Percentiles rank a stretch among this genome's conserved stretches.
Evolutionary conservation across 192 early-diverging fungal species (phyloP).

Genomic region (Backusella tarrabulga): DNA sequence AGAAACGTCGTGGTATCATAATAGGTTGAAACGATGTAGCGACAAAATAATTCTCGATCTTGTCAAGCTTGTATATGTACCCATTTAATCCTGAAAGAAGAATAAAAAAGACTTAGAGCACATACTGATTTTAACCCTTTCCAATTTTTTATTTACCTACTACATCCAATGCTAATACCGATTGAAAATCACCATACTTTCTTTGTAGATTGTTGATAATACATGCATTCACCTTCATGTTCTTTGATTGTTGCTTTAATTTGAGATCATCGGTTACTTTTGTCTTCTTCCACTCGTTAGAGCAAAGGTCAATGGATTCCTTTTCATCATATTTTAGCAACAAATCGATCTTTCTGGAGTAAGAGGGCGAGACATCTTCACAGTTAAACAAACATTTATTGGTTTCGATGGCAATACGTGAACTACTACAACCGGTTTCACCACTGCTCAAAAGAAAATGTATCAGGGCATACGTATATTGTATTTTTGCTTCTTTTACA

Average conservation of each 20-base stretch:
- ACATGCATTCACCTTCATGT: not conserved
- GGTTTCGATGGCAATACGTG: not conserved
- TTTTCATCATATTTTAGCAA: not conserved
- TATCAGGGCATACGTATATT: not conserved
- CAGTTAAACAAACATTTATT: not conserved
- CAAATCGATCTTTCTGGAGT: not conserved
- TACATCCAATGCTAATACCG: not conserved
- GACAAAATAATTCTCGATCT: too few species aligned
- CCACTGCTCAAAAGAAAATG: conserved; percentile 8
- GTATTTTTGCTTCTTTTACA: not conserved
- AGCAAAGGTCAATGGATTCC: not conserved
- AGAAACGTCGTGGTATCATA: too few species aligned
- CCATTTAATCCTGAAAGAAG: too few species aligned
- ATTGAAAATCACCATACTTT: not conserved
- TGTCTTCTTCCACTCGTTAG: not conserved
- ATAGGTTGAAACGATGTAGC: too few species aligned
- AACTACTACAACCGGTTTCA: not conserved
- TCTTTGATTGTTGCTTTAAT: conserved; percentile 6
- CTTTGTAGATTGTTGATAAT: conserved; percentile 4
- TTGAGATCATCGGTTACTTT: not conserved
- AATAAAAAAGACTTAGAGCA: too few species aligned
- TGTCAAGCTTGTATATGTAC: too few species aligned
- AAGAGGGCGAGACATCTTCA: not conserved
- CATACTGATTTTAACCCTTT: not conserved
- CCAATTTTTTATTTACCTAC: not conserved